Evolutionary conservation across 257 asterid genomes (phyloP).

Genomic region (Orobanche coerulescens): DNA sequence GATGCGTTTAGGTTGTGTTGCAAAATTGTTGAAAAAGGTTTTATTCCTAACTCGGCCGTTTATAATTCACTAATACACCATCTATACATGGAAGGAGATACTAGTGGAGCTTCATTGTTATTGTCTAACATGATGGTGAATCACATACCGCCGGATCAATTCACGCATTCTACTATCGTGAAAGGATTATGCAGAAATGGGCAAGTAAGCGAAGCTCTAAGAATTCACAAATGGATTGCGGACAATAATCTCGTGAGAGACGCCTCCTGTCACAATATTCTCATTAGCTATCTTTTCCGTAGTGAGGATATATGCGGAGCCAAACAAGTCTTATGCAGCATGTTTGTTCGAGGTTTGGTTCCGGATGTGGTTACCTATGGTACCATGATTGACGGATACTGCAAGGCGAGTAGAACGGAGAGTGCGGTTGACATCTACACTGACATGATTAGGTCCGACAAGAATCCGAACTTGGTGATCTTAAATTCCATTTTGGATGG

Average conservation of each 20-base stretch:
- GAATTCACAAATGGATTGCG: slow-evolving; percentile 31
- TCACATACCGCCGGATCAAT: slow-evolving; percentile 37
- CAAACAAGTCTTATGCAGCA: slow-evolving; percentile 49
- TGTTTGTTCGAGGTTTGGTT: slow-evolving; percentile 65
- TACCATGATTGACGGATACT: slow-evolving; percentile 54
- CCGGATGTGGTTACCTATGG: slow-evolving; percentile 66
- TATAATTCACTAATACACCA: slow-evolving; percentile 58
- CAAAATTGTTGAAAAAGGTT: slow-evolving; percentile 44
- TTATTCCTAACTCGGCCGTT: slow-evolving; percentile 52
- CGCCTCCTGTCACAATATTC: slow-evolving; percentile 45
- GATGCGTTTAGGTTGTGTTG: slow-evolving; percentile 57
- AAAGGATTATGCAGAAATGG: slow-evolving; percentile 60
- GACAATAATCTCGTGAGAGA: slow-evolving; percentile 42
- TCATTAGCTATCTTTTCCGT: slow-evolving; percentile 50
- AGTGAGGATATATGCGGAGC: slow-evolving; percentile 39
- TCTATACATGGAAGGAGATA: slow-evolving; percentile 64
- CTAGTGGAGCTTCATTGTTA: slow-evolving; percentile 41
- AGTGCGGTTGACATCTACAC: slow-evolving; percentile 38
- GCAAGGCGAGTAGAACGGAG: slow-evolving; percentile 36
- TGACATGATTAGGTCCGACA: slow-evolving; percentile 41
- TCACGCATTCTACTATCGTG: slow-evolving; percentile 46
- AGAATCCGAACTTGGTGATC: slow-evolving; percentile 53
- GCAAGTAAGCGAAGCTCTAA: slow-evolving; percentile 40
- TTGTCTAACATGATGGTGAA: slow-evolving; percentile 63
- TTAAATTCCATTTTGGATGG: slow-evolving; percentile 59